Evolutionary conservation across 2,329 filamentous ascomycete species (phyloP).

Genomic region (Aquanectria penicillioides): DNA sequence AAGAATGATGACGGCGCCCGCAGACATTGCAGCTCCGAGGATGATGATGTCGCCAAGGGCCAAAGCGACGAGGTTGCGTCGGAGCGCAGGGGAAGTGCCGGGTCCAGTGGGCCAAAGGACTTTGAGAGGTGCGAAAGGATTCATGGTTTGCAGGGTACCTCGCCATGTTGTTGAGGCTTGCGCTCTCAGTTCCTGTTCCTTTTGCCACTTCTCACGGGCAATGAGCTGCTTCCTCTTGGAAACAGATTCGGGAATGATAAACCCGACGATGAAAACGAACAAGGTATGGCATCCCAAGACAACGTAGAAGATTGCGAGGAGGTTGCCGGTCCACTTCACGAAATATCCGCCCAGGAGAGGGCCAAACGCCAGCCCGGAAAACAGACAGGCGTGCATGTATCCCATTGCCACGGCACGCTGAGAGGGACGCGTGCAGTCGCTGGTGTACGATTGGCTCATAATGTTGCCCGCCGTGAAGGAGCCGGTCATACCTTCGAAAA

Average conservation of each 20-base stretch:
- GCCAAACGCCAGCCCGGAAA: slow-evolving; percentile 87
- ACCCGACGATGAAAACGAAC: slow-evolving; percentile 77
- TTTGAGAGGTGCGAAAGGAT: slow-evolving; percentile 80
- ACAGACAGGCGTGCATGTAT: slow-evolving; percentile 89
- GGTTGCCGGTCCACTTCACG: slow-evolving; percentile 77
- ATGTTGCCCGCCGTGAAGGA: slow-evolving; percentile 86
- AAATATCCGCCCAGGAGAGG: slow-evolving; percentile 84
- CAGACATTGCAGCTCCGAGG: slow-evolving; percentile 83
- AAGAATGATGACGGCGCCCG: slow-evolving; percentile 82
- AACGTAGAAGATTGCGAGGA: slow-evolving; percentile 87
- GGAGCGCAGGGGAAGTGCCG: slow-evolving; percentile 66
- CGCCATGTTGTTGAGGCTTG: slow-evolving; percentile 42
- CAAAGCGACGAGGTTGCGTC: slow-evolving; percentile 84
- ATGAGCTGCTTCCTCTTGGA: slow-evolving; percentile 75
- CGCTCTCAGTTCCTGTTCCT: slow-evolving; percentile 53
- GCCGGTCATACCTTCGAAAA: slow-evolving; percentile 85
- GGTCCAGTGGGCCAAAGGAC: slow-evolving; percentile 79
- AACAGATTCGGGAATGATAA: slow-evolving; percentile 86
- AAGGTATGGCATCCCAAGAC: slow-evolving; percentile 76
- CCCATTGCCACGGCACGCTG: slow-evolving; percentile 85
- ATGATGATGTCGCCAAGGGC: slow-evolving; percentile 84
- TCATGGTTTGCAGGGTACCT: slow-evolving; percentile 57
- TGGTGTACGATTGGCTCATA: slow-evolving; percentile 84
- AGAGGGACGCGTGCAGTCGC: slow-evolving; percentile 86
- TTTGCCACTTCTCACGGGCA: slow-evolving; percentile 74